phyloP scores from a whole-genome alignment of 768 basidiomycete species.

The Cyathus striatus region DNA sequence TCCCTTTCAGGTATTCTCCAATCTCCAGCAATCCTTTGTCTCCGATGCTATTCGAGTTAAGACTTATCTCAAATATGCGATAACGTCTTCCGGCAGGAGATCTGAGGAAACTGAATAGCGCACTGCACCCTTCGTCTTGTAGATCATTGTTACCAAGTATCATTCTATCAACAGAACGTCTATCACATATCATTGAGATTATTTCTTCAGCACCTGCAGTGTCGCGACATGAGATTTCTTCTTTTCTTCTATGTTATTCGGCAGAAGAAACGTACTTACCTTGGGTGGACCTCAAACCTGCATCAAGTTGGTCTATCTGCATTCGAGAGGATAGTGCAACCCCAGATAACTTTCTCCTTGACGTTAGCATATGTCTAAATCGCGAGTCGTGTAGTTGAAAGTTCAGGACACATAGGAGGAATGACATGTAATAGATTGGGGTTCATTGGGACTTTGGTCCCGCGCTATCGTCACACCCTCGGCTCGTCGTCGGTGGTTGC shows the following conservation, averaged over 20 bases:
- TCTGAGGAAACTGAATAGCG: conserved; percentile 48
- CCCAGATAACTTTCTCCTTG: no score
- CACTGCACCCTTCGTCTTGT: conserved; percentile 50
- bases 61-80: conserved; percentile 46
- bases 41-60: conserved; percentile 54
- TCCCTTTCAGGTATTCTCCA: conserved; percentile 41
- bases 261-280: conserved; percentile 17
- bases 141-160: conserved; percentile 52
- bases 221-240: no score
- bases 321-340: conserved; percentile 2
- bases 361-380: no score
- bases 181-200: conserved; percentile 38
- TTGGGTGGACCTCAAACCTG: conserved; percentile 15
- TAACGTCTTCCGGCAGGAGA: conserved; percentile 43
- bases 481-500: no score
- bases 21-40: conserved; percentile 52
- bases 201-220: conserved; percentile 45
- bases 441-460: no score
- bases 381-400: no score
- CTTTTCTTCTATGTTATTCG: no score
- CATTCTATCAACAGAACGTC: conserved; percentile 45
- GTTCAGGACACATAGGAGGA: no score
- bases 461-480: no score
- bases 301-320: conserved; percentile 22
- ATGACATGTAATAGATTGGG: no score